Evolutionary conservation across 1,284 basidiomycete genomes (phyloP), one percentile per base, ranked within the genome.

Genomic region (Sanghuangporus weigelae): DNA sequence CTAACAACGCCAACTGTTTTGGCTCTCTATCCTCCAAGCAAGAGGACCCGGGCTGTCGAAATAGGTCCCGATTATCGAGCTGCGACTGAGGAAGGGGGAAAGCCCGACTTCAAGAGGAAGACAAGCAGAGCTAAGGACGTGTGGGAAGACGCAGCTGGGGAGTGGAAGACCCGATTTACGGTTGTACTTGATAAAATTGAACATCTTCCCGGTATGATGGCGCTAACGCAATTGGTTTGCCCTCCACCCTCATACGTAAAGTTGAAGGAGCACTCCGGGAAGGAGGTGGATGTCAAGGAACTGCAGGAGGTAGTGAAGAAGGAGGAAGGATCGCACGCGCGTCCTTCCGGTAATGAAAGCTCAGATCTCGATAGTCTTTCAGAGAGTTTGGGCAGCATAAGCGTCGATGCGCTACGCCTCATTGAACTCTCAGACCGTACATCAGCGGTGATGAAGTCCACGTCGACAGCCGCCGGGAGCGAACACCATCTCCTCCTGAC

Each of bases 101-200:
- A 50, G 21, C 12, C 44, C 6, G 44, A 14, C 16, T 14, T 46
- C 51, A 59, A 44, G 39, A 46, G 31, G 40, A 36, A 64, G 42
- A 40, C 44, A 7, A 16, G 21, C 23, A 23, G 21, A 16, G 21
- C 16, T 26, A 19, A 60, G 49, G 38, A 46, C 35, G 68, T 63
- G 38, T 63, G 65, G 31, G 71, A 72, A 21, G 73, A 74, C 54
- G 70, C 70, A 7, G 21, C n/a, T 7, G 16, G 44, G 2, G 16
- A 46, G 44, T 73, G 73, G 70, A 85, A 80, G 69, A 79, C 79
- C 0, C 79, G 85, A 31, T 89, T 96, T 71, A 84, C 91, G 0
- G 86, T 98, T 66, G 88, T 98, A 16, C 83, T 99, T n/a, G 93
- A 95, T 73, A 90, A 88, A 73, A 81, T 97, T 65, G 93, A 96